Conservation (phyloP, 1,284 basidiomycete species). For the Tilletiopsis washingtonensis region DNA sequence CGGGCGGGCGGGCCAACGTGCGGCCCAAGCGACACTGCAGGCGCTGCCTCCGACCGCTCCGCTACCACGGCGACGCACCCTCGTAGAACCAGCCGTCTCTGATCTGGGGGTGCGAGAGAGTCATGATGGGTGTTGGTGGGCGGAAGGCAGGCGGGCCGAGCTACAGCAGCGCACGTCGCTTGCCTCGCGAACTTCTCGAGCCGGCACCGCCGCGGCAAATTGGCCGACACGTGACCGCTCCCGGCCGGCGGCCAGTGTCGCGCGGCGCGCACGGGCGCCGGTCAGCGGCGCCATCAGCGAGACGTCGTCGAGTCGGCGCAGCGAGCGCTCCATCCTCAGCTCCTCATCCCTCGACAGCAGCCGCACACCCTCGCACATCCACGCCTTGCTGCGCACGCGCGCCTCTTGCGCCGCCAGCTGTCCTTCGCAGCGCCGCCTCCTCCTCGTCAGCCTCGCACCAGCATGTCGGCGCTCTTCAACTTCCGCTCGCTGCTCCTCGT, state of each 20-base stretch:
- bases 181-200: not conserved
- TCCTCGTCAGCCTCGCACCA: too few species aligned
- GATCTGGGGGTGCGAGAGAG: slow-evolving; percentile 42
- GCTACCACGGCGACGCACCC: slow-evolving; percentile 46
- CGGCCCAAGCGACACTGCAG: not conserved
- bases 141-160: too few species aligned
- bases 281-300: not conserved
- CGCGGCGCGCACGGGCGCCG: too few species aligned
- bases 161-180: not conserved
- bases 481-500: slow-evolving; percentile 91
- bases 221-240: not conserved
- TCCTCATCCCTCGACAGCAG: too few species aligned
- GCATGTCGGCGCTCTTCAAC: slow-evolving; percentile 97
- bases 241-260: not conserved
- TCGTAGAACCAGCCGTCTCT: slow-evolving; percentile 96
- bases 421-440: not conserved
- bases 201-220: not conserved
- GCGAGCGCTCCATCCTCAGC: not conserved
- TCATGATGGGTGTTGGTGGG: slow-evolving; percentile 1
- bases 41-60: not conserved
- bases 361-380: not conserved
- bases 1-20: not conserved
- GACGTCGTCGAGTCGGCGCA: not conserved
- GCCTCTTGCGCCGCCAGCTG: not conserved
- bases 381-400: not conserved